A percentile compares a stretch with the other conserved stretches of the same genome.
phyloP scores from a whole-genome alignment of 768 basidiomycete species.

The Pilatotrama ljubarskyi region DNA sequence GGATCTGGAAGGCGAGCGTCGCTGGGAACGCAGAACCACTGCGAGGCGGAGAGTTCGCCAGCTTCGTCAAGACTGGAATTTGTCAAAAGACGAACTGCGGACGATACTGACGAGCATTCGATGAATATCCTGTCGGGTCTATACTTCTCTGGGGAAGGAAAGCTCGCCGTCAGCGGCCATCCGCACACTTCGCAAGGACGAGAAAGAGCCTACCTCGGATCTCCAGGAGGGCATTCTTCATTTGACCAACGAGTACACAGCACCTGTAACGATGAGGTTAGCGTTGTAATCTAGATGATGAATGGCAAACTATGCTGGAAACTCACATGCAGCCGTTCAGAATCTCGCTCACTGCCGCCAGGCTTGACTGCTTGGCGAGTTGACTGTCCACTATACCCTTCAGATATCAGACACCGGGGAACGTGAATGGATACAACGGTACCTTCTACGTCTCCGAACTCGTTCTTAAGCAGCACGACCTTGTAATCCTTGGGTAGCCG shows the following conservation, averaged over 20 bases:
- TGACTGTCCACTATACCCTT: constrained; percentile 76
- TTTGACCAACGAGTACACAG: constrained; percentile 92
- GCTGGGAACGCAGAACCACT: constrained; percentile 96
- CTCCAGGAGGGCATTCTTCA: constrained; percentile 87
- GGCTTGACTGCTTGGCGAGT: constrained; percentile 78
- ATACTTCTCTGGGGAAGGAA: constrained; percentile 61
- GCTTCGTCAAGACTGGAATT: no score
- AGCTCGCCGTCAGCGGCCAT: not conserved
- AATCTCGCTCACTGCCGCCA: constrained; percentile 90
- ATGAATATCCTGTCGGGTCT: constrained; percentile 90
- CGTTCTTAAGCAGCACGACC: constrained; percentile 91
- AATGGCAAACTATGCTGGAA: not conserved
- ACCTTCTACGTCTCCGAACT: constrained; percentile 95
- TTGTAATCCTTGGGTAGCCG: constrained; percentile 84
- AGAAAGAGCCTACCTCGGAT: constrained; percentile 68
- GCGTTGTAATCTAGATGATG: not conserved
- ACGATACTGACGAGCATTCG: constrained; percentile 85
- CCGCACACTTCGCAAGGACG: not conserved
- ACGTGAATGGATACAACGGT: not conserved
- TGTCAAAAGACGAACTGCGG: no score
- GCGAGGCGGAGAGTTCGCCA: not conserved
- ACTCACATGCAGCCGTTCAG: constrained; percentile 95
- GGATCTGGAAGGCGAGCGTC: constrained; percentile 91
- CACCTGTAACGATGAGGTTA: constrained; percentile 51
- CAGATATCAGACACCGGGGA: not conserved